These are phyloP conservation scores for Henckelia pumila DNA, from an alignment of 257 asterid species.

Conservation along the genomic window DNA sequence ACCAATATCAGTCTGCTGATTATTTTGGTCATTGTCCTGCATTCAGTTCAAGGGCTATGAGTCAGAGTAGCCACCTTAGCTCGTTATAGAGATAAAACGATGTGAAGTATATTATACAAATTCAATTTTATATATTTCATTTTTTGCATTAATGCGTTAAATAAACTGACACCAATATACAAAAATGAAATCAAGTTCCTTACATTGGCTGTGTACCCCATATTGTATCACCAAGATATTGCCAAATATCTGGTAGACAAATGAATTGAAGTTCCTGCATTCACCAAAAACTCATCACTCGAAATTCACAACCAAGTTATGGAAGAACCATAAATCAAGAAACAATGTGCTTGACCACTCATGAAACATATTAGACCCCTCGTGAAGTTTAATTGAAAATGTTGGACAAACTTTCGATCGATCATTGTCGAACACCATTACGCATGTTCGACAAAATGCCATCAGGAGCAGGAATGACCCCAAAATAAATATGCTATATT, in stretches of 20 bases:
- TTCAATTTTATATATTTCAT: background rate
- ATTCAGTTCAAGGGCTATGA: slow-evolving; percentile 26
- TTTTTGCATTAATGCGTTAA: background rate
- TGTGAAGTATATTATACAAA: slow-evolving; percentile 3
- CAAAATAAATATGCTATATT: too few relatives aligned
- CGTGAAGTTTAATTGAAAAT: slow-evolving; percentile 5
- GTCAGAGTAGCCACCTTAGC: slow-evolving; percentile 8
- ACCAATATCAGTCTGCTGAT: slow-evolving; percentile 67
- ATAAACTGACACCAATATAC: background rate
- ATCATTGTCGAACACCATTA: background rate
- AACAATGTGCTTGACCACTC: background rate
- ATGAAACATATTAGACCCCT: background rate
- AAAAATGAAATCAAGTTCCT: slow-evolving; percentile 21
- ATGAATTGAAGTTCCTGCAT: slow-evolving; percentile 41
- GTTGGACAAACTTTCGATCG: background rate
- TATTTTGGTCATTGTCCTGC: slow-evolving; percentile 48
- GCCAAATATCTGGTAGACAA: slow-evolving; percentile 22
- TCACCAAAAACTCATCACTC: slow-evolving; percentile 19
- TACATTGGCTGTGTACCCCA: slow-evolving; percentile 52
- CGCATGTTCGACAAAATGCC: slow-evolving; percentile 7
- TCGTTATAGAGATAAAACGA: background rate
- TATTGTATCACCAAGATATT: slow-evolving; percentile 34
- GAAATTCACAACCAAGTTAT: slow-evolving; percentile 1
- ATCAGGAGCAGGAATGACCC: slow-evolving; percentile 12
- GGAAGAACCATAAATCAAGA: slow-evolving; percentile 21